Evolutionary conservation across 139 green algal genomes (phyloP).

Genomic region (Chlorella sp.): DNA sequence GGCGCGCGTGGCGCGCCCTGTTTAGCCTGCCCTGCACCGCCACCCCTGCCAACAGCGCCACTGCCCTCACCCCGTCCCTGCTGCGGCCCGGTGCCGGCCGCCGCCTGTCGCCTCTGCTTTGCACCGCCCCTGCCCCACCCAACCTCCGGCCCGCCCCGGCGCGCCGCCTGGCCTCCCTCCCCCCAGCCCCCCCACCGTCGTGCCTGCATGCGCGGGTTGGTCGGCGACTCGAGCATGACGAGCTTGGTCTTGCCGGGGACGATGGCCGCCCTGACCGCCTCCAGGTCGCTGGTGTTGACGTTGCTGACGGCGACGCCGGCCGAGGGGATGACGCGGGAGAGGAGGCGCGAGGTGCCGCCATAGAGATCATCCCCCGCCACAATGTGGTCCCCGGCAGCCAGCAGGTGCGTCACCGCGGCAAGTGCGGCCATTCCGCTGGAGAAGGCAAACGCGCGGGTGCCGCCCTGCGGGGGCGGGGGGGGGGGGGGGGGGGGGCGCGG

Average conservation of each 20-base stretch:
- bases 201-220: conserved; percentile 98
- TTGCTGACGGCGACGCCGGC: conserved; percentile 83
- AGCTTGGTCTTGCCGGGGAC: conserved; percentile 81
- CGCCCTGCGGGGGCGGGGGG: conserved; percentile 52
- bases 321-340: conserved; percentile 61
- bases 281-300: conserved; percentile 90
- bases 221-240: conserved; percentile 97
- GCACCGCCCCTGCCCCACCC: no score
- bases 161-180: no score
- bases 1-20: no score
- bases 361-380: conserved; percentile 97
- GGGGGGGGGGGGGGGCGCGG: neutral
- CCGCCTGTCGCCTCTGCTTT: no score
- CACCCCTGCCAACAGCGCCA: no score
- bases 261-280: conserved; percentile 64
- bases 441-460: conserved; percentile 86
- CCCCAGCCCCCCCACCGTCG: no score
- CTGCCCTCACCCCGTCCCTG: no score
- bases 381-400: conserved; percentile 71
- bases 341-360: conserved; percentile 90
- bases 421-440: conserved; percentile 95
- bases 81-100: no score
- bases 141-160: no score
- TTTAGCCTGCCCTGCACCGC: no score
- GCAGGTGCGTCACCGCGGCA: conserved; percentile 48